Conservation (phyloP, 2,329 filamentous ascomycete species). For the Elsinoe australis region DNA sequence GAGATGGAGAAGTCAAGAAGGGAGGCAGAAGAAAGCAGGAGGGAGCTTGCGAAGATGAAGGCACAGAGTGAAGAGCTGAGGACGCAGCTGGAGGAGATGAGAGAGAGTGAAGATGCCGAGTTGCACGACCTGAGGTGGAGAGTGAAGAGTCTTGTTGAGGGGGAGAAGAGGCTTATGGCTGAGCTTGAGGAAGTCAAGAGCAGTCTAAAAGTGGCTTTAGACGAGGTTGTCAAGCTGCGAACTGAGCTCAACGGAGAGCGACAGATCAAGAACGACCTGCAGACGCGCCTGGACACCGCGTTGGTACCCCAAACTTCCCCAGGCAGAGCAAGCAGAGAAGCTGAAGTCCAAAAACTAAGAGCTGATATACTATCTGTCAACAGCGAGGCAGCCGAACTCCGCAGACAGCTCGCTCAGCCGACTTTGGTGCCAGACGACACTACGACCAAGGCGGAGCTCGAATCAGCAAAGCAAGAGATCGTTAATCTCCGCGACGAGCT, state of each 20-base stretch:
- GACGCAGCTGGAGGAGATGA: conserved; percentile 22
- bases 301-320: neutral
- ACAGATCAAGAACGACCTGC: neutral
- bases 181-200: neutral
- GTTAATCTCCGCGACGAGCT: conserved; percentile 20
- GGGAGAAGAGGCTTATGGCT: neutral
- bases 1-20: neutral
- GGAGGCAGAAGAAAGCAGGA: neutral
- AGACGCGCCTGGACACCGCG: neutral
- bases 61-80: conserved; percentile 23
- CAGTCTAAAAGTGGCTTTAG: neutral
- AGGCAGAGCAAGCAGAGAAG: neutral
- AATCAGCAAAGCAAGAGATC: conserved; percentile 1
- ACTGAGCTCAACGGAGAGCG: neutral
- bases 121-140: conserved; percentile 18
- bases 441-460: neutral
- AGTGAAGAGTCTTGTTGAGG: neutral
- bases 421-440: too few species aligned
- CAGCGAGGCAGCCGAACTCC: conserved; percentile 1
- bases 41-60: conserved; percentile 20
- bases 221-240: neutral
- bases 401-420: neutral
- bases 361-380: conserved; percentile 16
- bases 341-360: neutral
- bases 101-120: conserved; percentile 21